phyloP scores from a whole-genome alignment of 2,329 filamentous ascomycete species.

The Pezicula carpinea region DNA sequence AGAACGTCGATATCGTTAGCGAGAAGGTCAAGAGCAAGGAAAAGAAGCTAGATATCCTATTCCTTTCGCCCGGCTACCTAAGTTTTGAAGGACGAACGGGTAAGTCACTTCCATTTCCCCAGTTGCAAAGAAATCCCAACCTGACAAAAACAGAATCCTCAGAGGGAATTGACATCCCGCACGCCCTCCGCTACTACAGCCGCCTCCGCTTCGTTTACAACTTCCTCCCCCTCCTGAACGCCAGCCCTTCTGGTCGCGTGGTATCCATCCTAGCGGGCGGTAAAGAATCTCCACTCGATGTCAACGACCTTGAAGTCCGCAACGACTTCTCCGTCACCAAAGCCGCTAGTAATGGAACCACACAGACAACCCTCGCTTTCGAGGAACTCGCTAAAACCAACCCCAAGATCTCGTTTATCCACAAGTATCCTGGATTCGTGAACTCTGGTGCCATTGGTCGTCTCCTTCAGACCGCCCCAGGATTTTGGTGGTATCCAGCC shows the following conservation, averaged over 20 bases:
- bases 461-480: conserved; percentile 17
- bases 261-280: conserved; percentile 49
- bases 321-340: conserved; percentile 33
- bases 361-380: conserved; percentile 46
- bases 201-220: conserved; percentile 52
- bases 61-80: conserved; percentile 37
- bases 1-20: conserved; percentile 45
- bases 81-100: conserved; percentile 23
- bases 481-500: conserved; percentile 19
- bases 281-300: conserved; percentile 44
- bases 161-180: conserved; percentile 51
- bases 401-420: conserved; percentile 37
- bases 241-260: conserved; percentile 42
- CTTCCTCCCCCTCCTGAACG: conserved; percentile 50
- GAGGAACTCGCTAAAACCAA: conserved; percentile 43
- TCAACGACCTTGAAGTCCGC: conserved; percentile 36
- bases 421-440: conserved; percentile 35
- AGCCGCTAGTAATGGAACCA: conserved; percentile 40
- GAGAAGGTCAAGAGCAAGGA: conserved; percentile 40
- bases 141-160: conserved; percentile 39
- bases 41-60: conserved; percentile 40
- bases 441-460: conserved; percentile 30
- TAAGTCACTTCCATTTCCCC: conserved; percentile 9
- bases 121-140: neutral
- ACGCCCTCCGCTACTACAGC: conserved; percentile 50